Percentiles rank a stretch among this genome's conserved stretches.
phyloP scores from a whole-genome alignment of 2,329 filamentous ascomycete species.

The Colletotrichum tropicicola region DNA sequence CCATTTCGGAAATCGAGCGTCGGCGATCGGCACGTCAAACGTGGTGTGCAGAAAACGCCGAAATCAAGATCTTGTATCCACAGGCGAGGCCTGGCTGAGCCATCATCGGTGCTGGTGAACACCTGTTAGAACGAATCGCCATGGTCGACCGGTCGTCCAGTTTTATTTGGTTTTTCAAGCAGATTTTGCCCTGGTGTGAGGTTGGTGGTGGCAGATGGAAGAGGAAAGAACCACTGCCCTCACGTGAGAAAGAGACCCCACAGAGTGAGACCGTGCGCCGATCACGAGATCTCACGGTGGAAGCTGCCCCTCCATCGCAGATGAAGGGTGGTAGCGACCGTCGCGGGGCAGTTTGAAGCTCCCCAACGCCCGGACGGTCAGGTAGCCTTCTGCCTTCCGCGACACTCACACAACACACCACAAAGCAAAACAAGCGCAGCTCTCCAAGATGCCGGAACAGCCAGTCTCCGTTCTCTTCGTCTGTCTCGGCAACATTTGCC shows the following conservation, averaged over 20 bases:
- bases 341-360: slow-evolving; percentile 14
- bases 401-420: slow-evolving; percentile 6
- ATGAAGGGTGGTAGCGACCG: background rate
- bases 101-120: too few species aligned
- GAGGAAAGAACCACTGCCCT: too few species aligned
- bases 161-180: too few species aligned
- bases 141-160: too few species aligned
- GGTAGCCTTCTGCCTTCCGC: slow-evolving; percentile 10
- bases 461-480: slow-evolving; percentile 85
- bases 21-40: too few species aligned
- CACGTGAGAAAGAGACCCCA: background rate
- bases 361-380: background rate
- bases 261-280: background rate
- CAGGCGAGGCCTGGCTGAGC: too few species aligned
- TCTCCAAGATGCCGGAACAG: slow-evolving; percentile 46
- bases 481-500: slow-evolving; percentile 95
- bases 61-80: too few species aligned
- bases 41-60: too few species aligned
- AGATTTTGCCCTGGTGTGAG: too few species aligned
- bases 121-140: too few species aligned
- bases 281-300: background rate
- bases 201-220: background rate
- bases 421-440: background rate
- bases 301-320: slow-evolving; percentile 19
- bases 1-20: too few species aligned